These are phyloP conservation scores for Podila verticillata DNA, from an alignment of 192 early-diverging fungal species.

Conservation along the genomic window DNA sequence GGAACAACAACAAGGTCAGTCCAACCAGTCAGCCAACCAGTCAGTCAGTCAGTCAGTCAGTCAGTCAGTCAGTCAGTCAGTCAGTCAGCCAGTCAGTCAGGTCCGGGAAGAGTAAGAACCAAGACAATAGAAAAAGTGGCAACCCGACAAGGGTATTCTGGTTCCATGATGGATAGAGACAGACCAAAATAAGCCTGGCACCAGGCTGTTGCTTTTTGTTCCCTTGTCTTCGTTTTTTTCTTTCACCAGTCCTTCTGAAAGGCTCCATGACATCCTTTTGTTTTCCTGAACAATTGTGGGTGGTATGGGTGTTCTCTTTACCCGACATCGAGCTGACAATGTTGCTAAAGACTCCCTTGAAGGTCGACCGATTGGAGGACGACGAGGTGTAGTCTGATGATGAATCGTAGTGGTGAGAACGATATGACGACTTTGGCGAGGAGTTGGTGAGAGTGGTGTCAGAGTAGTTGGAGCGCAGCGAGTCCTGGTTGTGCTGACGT, in stretches of 20 bases:
- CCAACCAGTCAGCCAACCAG: background rate
- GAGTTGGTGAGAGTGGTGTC: slow-evolving; percentile 31
- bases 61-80: background rate
- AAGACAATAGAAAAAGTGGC: slow-evolving; percentile 2
- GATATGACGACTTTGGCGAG: slow-evolving; percentile 38
- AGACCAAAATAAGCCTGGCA: no score
- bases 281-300: background rate
- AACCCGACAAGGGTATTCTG: background rate
- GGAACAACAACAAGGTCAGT: background rate
- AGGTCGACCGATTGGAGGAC: slow-evolving; percentile 50
- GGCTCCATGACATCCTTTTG: background rate
- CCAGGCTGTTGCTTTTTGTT: no score
- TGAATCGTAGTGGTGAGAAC: slow-evolving; percentile 38
- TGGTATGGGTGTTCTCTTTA: slow-evolving; percentile 11
- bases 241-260: no score
- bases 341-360: slow-evolving; percentile 66
- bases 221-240: no score
- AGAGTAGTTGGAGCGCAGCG: slow-evolving; percentile 27
- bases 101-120: background rate
- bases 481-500: slow-evolving; percentile 40
- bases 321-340: slow-evolving; percentile 62
- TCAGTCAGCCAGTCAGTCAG: background rate
- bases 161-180: no score
- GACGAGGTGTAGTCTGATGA: slow-evolving; percentile 33
- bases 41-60: background rate